Base-by-base conservation (phyloP, 129 eudicot genomes). In the Apium graveolens region DNA sequence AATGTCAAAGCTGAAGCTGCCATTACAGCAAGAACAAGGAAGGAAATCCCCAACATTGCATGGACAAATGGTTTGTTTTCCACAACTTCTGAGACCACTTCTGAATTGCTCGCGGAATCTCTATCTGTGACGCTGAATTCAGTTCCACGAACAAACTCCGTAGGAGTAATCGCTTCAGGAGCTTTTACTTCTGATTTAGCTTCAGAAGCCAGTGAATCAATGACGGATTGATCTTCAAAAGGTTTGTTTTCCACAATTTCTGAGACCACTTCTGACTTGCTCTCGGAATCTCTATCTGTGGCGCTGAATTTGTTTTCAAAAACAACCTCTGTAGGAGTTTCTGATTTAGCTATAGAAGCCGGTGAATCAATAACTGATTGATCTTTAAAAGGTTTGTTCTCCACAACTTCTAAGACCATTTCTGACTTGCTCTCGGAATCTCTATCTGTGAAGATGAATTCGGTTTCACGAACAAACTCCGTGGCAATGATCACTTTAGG, bases 11-110 rank as follows among this genome's bases (percentile, higher is more conserved):
- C 39, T 34, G 73, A 71, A 78, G 60, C 84, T 68, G 77, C 83
- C 41, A 76, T 74, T 49, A 78, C 41, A 21, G 82, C 78, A 29
- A 83, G 39, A 39, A 78, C 80, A 76, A 82, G 81, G 43, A 84
- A 68, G 66, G 80, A 76, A 26, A 75, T 51, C 49, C 72, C 85
- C 55, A 65, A 14, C 3, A 63, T 43, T 38, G 45, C 70, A 39
- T 24, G 71, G 9, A 57, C 51, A 32, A 74, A 37, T 70, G 78
- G 44, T 53, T 48, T 76, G 20, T 81, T 70, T 43, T 77, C 82
- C 38, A 62, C 21, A 34, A 62, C 55, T 77, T 77, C 86, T 75
- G 81, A 83, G 27, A 55, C 42, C 31, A 21, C 79, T 3, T 44
- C 79, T 11, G 72, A 65, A 11, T 48, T 4, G 62, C 31, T 44